Evolutionary conservation across 2,329 filamentous ascomycete genomes (phyloP).

Genomic region (Aspergillus fumigatus): DNA sequence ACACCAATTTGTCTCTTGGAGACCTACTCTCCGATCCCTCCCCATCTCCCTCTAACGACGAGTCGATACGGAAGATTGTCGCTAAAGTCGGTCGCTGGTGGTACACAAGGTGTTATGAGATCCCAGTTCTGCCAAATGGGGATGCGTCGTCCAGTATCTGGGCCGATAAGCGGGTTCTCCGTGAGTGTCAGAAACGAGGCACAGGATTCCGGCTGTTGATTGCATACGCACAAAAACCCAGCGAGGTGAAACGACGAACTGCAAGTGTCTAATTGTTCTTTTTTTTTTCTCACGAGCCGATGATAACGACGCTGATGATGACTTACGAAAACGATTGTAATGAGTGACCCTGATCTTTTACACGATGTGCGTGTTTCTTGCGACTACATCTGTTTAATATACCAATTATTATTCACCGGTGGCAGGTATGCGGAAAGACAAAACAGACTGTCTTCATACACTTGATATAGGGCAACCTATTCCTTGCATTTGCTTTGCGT

Average conservation of each 20-base stretch:
- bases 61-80: conserved; percentile 87
- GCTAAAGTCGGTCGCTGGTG: conserved; percentile 91
- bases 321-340: conserved; percentile 1
- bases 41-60: conserved; percentile 67
- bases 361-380: background rate
- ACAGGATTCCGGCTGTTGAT: conserved; percentile 89
- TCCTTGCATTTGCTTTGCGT: background rate
- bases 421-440: background rate
- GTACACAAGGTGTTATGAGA: conserved; percentile 91
- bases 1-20: conserved; percentile 49
- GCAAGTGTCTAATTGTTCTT: conserved; percentile 42
- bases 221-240: conserved; percentile 81
- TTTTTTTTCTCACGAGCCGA: background rate
- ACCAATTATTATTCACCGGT: background rate
- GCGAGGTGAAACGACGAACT: conserved; percentile 39
- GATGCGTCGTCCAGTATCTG: conserved; percentile 65
- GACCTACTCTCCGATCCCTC: conserved; percentile 70
- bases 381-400: background rate
- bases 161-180: conserved; percentile 67
- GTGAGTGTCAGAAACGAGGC: conserved; percentile 80
- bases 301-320: conserved; percentile 5
- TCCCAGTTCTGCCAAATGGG: conserved; percentile 49
- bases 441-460: conserved; percentile 4
- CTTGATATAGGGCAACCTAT: background rate
- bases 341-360: background rate